Conservation (phyloP, 257 asterid genomes). For the Petrea volubilis region DNA sequence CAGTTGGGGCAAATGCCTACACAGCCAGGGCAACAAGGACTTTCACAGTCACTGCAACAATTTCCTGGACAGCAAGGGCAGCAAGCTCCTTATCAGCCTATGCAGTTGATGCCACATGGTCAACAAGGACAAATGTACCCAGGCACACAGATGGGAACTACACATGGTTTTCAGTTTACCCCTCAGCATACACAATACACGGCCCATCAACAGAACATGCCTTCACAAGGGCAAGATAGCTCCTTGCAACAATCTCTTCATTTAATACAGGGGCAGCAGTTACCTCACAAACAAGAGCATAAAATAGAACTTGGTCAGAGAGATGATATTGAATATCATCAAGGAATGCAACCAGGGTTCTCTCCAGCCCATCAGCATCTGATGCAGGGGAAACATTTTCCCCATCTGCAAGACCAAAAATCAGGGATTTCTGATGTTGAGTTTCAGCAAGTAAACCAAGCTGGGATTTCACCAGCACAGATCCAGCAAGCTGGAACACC, state of each 20-base stretch:
- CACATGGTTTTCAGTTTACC: conserved; percentile 59
- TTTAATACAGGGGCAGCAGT: conserved; percentile 54
- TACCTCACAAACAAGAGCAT: conserved; percentile 64
- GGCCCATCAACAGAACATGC: conserved; percentile 57
- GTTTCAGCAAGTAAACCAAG: conserved; percentile 54
- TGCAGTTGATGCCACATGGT: conserved; percentile 44
- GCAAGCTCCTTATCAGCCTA: conserved; percentile 44
- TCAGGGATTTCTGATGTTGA: conserved; percentile 52
- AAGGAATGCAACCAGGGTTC: conserved; percentile 62
- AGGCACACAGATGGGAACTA: conserved; percentile 51
- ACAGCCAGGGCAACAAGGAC: conserved; percentile 54
- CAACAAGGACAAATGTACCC: conserved; percentile 55
- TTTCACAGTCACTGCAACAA: conserved; percentile 50
- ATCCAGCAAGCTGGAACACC: conserved; percentile 52
- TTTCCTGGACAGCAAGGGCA: conserved; percentile 44
- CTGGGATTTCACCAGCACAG: conserved; percentile 58
- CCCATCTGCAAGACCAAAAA: conserved; percentile 59
- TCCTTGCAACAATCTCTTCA: conserved; percentile 61
- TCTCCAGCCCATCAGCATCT: conserved; percentile 55
- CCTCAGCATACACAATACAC: conserved; percentile 58
- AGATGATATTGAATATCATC: conserved; percentile 55
- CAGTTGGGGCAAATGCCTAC: conserved; percentile 42
- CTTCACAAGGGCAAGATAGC: conserved; percentile 58
- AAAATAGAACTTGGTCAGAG: conserved; percentile 51
- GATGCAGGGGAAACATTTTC: conserved; percentile 57